Percentiles rank a stretch among this genome's conserved stretches.
Evolutionary conservation across 2,329 filamentous ascomycete genomes (phyloP).

Genomic region (Tolypocladium album): DNA sequence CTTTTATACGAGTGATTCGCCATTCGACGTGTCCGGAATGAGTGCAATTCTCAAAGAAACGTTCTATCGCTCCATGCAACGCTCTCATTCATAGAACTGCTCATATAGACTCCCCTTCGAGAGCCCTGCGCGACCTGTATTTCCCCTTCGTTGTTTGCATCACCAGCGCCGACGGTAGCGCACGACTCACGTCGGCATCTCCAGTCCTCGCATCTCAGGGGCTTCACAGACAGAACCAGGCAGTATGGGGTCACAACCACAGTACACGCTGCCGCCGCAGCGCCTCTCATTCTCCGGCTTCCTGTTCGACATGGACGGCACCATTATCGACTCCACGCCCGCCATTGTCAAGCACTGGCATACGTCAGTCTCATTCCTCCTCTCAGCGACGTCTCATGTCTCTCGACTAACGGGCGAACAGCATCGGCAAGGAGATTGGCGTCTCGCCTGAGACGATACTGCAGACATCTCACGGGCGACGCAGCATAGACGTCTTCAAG

Average conservation of each 20-base stretch:
- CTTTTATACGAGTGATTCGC: background rate
- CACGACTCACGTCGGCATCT: background rate
- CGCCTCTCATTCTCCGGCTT: conserved; percentile 42
- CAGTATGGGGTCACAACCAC: conserved; percentile 22
- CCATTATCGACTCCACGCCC: conserved; percentile 70
- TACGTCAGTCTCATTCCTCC: conserved; percentile 32
- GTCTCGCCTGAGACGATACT: conserved; percentile 79
- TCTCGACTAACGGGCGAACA: conserved; percentile 18
- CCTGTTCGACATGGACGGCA: conserved; percentile 72
- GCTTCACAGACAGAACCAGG: background rate
- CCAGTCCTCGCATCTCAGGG: background rate
- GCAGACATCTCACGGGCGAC: conserved; percentile 79
- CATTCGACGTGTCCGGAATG: background rate
- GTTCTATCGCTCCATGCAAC: background rate
- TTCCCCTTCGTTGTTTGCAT: background rate
- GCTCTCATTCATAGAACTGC: background rate
- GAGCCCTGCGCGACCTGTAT: background rate
- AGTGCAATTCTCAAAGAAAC: background rate
- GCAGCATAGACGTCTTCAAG: conserved; percentile 77
- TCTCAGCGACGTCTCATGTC: background rate
- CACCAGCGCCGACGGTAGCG: background rate
- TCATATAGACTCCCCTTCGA: background rate
- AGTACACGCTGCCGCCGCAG: conserved; percentile 32
- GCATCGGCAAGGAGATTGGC: conserved; percentile 73
- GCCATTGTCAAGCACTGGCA: conserved; percentile 74